phyloP scores from a whole-genome alignment of 257 asterid genomes.

The Nicotiana obtusifolia region DNA sequence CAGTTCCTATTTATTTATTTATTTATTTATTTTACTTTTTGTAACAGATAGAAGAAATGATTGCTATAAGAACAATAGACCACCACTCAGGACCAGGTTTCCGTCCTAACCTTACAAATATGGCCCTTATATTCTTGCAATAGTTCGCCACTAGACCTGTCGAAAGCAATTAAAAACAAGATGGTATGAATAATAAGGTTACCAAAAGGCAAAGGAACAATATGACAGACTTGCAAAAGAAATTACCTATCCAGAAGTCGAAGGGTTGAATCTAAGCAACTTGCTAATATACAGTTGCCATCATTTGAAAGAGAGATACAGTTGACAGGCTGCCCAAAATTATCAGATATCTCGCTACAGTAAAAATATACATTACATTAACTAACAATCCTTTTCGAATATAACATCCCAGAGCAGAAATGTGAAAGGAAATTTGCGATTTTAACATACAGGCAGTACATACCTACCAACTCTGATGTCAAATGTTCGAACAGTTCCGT shows the following conservation, averaged over 20 bases:
- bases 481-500: conserved; percentile 94
- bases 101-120: conserved; percentile 70
- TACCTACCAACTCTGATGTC: conserved; percentile 96
- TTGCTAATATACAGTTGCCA: conserved; percentile 79
- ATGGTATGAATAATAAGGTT: background rate
- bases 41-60: background rate
- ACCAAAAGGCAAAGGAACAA: background rate
- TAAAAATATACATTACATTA: background rate
- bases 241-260: conserved; percentile 82
- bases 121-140: conserved; percentile 96
- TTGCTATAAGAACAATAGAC: background rate
- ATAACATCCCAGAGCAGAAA: background rate
- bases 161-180: conserved; percentile 7
- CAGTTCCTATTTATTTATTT: background rate
- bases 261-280: conserved; percentile 84
- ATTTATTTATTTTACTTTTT: background rate
- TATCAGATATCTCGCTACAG: conserved; percentile 75
- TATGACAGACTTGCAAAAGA: background rate
- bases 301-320: conserved; percentile 92
- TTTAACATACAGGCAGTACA: conserved; percentile 24
- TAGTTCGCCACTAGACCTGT: conserved; percentile 75
- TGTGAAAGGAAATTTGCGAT: background rate
- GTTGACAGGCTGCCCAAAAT: conserved; percentile 87
- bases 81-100: background rate
- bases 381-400: background rate